Percentiles rank a stretch among this genome's conserved stretches.
Conservation (phyloP, 495 filamentous ascomycete species). For the Daldinia grandis region DNA sequence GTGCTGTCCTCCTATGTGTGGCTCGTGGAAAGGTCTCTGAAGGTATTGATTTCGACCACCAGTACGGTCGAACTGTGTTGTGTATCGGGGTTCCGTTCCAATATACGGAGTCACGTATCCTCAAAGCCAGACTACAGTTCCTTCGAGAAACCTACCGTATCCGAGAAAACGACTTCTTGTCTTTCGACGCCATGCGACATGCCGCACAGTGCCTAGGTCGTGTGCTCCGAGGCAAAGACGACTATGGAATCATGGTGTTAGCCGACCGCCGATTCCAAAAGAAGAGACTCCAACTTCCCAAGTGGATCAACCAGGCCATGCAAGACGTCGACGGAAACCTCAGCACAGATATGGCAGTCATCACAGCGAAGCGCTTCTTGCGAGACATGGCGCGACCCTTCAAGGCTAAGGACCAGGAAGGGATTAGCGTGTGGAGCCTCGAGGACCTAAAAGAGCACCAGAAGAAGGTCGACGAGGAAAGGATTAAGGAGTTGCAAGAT, state of each 20-base stretch:
- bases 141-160: conserved; percentile 96
- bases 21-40: conserved; percentile 97
- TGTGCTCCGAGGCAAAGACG: conserved; percentile 94
- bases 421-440: conserved; percentile 89
- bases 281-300: conserved; percentile 89
- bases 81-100: conserved; percentile 99
- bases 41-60: conserved; percentile 99
- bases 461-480: conserved; percentile 74
- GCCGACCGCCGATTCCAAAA: conserved; percentile 91
- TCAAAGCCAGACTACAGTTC: conserved; percentile 96
- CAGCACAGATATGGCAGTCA: conserved; percentile 95
- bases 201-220: conserved; percentile 96
- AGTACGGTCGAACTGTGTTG: conserved; percentile 95
- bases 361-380: conserved; percentile 86
- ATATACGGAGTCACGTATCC: conserved; percentile 96
- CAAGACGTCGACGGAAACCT: conserved; percentile 84
- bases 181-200: conserved; percentile 98
- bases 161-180: conserved; percentile 95
- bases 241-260: conserved; percentile 98
- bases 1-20: conserved; percentile 91
- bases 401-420: conserved; percentile 81
- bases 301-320: conserved; percentile 95
- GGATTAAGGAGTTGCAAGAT: conserved; percentile 53
- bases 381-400: conserved; percentile 91
- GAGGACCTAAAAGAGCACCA: conserved; percentile 80